A percentile compares a stretch with the other conserved stretches of the same genome.
phyloP scores from a whole-genome alignment of 2,329 filamentous ascomycete genomes.

The Penicillium palitans region DNA sequence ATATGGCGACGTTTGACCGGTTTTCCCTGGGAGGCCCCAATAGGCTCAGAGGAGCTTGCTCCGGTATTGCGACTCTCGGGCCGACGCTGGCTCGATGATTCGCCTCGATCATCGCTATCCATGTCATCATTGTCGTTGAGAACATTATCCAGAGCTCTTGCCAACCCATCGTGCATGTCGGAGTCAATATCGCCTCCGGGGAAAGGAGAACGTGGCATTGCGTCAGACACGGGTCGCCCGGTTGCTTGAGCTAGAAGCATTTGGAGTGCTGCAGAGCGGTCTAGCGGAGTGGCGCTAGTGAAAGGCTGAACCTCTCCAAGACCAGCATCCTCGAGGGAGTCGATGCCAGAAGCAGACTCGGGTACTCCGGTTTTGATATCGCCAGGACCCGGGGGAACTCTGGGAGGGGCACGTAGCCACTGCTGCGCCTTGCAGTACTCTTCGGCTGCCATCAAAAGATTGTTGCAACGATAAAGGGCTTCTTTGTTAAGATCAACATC shows the following conservation, averaged over 20 bases:
- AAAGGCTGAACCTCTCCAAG: constrained; percentile 31
- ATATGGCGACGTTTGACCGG: constrained; percentile 33
- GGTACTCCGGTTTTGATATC: constrained; percentile 49
- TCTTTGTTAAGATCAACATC: constrained; percentile 68
- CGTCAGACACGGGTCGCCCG: constrained; percentile 27
- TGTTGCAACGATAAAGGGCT: constrained; percentile 79
- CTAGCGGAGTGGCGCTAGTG: constrained; percentile 23
- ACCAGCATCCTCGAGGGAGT: constrained; percentile 32
- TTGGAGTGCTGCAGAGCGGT: constrained; percentile 34
- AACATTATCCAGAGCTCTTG: constrained; percentile 47
- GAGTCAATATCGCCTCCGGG: constrained; percentile 31
- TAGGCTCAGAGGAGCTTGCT: constrained; percentile 23
- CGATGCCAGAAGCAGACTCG: constrained; percentile 30
- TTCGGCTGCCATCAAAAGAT: constrained; percentile 58
- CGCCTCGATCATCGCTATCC: constrained; percentile 26
- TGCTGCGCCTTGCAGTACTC: constrained; percentile 74
- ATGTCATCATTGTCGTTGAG: constrained; percentile 35
- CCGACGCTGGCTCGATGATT: constrained; percentile 24
- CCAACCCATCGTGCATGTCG: constrained; percentile 37
- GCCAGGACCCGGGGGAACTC: constrained; percentile 66
- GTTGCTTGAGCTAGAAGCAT: constrained; percentile 38
- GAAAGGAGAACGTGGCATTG: constrained; percentile 22
- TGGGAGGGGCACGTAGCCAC: constrained; percentile 57
- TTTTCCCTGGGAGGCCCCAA: constrained; percentile 20
- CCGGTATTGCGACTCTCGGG: constrained; percentile 15